Evolutionary conservation across 768 basidiomycete species (phyloP).

Genomic region (Hypholoma sublateritium): DNA sequence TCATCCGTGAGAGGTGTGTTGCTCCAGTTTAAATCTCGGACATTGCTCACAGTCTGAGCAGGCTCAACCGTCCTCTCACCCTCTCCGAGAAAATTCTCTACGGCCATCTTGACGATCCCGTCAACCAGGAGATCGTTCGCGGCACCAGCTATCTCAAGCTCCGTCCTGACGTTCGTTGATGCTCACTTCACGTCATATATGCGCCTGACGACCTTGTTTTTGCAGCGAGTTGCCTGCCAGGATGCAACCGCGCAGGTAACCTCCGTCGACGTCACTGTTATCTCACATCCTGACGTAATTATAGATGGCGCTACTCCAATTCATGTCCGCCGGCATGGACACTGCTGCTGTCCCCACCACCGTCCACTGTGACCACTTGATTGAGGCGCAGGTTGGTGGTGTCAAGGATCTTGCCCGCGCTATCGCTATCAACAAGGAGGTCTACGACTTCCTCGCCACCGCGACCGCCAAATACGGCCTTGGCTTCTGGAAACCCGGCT

Average conservation of each 20-base stretch:
- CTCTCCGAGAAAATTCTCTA: conserved; percentile 97
- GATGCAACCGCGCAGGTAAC: conserved; percentile 85
- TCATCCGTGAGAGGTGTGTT: conserved; percentile 80
- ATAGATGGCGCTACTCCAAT: conserved; percentile 99
- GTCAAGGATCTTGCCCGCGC: conserved; percentile 92
- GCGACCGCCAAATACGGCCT: conserved; percentile 98
- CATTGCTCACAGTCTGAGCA: conserved; percentile 27
- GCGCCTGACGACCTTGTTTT: conserved; percentile 2
- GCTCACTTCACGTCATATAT: not conserved
- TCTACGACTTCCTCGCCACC: conserved; percentile 98
- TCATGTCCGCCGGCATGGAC: conserved; percentile 99
- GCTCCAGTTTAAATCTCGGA: not conserved
- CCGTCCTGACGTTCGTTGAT: conserved; percentile 84
- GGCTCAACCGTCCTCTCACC: conserved; percentile 87
- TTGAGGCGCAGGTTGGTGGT: conserved; percentile 95
- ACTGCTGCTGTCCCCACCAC: conserved; percentile 97
- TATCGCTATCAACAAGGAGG: conserved; percentile 93
- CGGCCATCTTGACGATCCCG: conserved; percentile 95
- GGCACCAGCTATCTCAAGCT: conserved; percentile 96
- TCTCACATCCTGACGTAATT: conserved; percentile 30
- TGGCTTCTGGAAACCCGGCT: conserved; percentile 99
- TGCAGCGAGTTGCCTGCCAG: conserved; percentile 84
- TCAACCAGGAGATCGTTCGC: conserved; percentile 86
- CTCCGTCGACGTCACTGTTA: conserved; percentile 16
- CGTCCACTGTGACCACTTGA: conserved; percentile 99